Evolutionary conservation across 208 protist species (phyloP).

Genomic region (Entamoeba moshkovskii): DNA sequence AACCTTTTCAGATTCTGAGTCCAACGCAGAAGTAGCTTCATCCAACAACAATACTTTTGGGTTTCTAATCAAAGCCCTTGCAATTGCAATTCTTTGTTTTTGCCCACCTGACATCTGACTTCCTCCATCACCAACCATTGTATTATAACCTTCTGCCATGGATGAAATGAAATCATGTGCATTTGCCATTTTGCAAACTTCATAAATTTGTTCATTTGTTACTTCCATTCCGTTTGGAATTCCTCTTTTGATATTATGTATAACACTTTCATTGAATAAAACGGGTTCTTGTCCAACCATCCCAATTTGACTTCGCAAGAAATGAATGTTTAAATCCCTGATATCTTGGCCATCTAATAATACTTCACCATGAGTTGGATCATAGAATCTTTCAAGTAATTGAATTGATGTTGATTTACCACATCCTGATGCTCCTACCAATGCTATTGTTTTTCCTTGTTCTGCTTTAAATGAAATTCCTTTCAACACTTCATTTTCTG

Average conservation of each 20-base stretch:
- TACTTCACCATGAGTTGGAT: neutral
- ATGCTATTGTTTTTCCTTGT: neutral
- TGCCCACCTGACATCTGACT: slow-evolving; percentile 60
- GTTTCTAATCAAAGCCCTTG: slow-evolving; percentile 54
- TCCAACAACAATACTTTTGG: neutral
- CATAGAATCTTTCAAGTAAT: neutral
- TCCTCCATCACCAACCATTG: neutral
- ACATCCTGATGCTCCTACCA: neutral
- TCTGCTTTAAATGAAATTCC: neutral
- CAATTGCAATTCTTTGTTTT: slow-evolving; percentile 75
- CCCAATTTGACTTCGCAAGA: neutral
- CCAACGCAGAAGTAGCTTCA: neutral
- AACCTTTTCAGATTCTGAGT: neutral
- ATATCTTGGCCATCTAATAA: neutral
- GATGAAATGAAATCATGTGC: neutral
- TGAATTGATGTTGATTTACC: neutral
- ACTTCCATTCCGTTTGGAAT: neutral
- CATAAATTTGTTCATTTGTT: neutral
- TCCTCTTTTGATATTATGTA: neutral
- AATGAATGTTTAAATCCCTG: neutral
- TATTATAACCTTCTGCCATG: neutral
- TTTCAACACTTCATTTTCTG: neutral
- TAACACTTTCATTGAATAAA: slow-evolving; percentile 53
- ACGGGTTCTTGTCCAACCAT: slow-evolving; percentile 79
- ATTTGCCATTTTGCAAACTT: neutral